Base-by-base conservation (phyloP, 352 stramenopile genomes). In the Globisporangium echinulatum region DNA sequence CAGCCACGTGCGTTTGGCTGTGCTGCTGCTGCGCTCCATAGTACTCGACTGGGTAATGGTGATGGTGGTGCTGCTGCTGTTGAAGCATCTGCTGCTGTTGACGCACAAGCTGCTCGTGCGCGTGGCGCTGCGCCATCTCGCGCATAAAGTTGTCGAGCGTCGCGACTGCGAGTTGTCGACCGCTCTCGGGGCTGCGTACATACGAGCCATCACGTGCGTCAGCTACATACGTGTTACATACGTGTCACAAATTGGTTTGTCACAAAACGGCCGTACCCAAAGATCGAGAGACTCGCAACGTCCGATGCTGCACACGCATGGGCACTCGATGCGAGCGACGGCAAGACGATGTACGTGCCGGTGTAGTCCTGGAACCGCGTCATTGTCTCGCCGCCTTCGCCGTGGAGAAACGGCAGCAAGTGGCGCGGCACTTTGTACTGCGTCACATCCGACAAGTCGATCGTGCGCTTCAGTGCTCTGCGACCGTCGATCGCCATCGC, bases 361-460 rank as follows among this genome's bases (percentile, higher is more conserved):
- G 82, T 91, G 58, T 87, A 81, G 42, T 91, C 77, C 64, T 92
- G 78, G 46, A 94, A 92, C 42, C 87, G 77, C 14, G 74, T 59
- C 70, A 94, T 82, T 7, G 82, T 90, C 39, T 86, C 74, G 4
- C 80, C 82, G 33, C 71, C 69, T 57, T 92, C 72, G 5, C 80
- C 82, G 36, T 92, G 79, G 17, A 94, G 64, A 49, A 88, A 69
- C 46, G 75, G 70, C n/a, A 94, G 66, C 55, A 92, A 59, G 40
- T 79, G 64, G 7, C 77, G 68, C 13, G 82, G 85, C 10, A 92
- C 66, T 42, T 79, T 79, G 62, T 91, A 92, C 69, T 87, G 77
- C 40, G 79, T 90, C 47, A 89, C 77, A 52, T 94, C 82, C 0
- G 80, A 90, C 38, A 94, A 64, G 55, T 92, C 85, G 9, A 94